These are phyloP conservation scores for Paramecium sonneborni DNA, from an alignment of 73 alveolate species.

Conservation along the genomic window DNA sequence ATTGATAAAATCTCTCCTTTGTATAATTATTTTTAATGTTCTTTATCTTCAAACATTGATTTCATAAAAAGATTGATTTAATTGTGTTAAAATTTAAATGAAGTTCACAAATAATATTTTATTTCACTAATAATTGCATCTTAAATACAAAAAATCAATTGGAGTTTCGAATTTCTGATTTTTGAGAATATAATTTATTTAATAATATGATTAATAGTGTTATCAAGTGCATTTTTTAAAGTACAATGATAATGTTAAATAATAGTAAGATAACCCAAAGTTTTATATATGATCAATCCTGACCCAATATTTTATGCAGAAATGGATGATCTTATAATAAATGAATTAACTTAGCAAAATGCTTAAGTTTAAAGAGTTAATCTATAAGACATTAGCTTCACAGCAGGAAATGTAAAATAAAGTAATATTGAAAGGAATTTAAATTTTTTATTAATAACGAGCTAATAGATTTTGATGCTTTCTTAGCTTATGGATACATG, in stretches of 20 bases:
- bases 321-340: neutral
- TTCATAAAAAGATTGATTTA: too few relatives aligned
- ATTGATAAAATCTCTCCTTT: too few relatives aligned
- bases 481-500: constrained; percentile 46
- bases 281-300: constrained; percentile 30
- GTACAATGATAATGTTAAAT: neutral
- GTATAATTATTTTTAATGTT: too few relatives aligned
- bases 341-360: neutral
- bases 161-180: neutral
- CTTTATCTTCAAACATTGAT: too few relatives aligned
- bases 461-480: constrained; percentile 38
- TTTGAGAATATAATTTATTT: neutral
- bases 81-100: too few relatives aligned
- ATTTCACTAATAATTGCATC: too few relatives aligned
- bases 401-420: neutral
- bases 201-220: neutral
- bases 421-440: neutral
- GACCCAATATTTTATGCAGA: constrained; percentile 27
- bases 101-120: too few relatives aligned
- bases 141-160: too few relatives aligned
- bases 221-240: neutral
- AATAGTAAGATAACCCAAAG: constrained; percentile 12
- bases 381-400: neutral
- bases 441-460: neutral
- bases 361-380: neutral